Evolutionary conservation across 176 grass and related monocot genomes (phyloP).

Genomic region (Carex myosuroides): DNA sequence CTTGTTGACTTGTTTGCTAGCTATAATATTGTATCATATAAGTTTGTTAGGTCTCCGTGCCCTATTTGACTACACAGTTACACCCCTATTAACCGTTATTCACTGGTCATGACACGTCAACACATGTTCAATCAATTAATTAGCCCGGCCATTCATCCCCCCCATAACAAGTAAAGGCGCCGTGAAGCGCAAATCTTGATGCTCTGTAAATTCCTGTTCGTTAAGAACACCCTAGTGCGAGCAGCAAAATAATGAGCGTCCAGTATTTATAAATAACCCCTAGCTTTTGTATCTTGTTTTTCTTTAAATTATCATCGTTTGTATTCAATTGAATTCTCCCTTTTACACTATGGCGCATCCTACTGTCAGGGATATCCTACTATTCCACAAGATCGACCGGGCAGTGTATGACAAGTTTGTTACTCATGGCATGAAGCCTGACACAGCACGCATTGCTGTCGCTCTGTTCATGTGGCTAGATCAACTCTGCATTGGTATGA

Average conservation of each 20-base stretch:
- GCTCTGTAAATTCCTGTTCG: background rate
- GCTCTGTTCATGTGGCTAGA: constrained; percentile 51
- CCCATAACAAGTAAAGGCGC: background rate
- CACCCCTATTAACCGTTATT: background rate
- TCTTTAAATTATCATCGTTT: background rate
- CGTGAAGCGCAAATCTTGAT: background rate
- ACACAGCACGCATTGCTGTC: constrained; percentile 35
- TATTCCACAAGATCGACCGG: constrained; percentile 29
- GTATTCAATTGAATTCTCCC: background rate
- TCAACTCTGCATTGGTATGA: constrained; percentile 4
- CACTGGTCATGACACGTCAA: background rate
- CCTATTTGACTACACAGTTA: no score
- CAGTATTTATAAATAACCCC: background rate
- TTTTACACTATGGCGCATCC: constrained; percentile 17
- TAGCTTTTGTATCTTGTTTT: background rate
- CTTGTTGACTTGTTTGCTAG: no score
- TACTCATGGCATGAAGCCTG: background rate
- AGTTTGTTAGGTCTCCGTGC: no score
- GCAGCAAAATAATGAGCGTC: background rate
- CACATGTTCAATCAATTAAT: background rate
- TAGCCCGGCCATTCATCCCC: background rate
- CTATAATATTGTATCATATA: no score
- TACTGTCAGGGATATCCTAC: constrained; percentile 36
- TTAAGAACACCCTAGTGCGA: background rate
- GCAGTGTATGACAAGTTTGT: constrained; percentile 31